Base-by-base conservation (phyloP, 441 rosid species). In the Monsonia emarginata region DNA sequence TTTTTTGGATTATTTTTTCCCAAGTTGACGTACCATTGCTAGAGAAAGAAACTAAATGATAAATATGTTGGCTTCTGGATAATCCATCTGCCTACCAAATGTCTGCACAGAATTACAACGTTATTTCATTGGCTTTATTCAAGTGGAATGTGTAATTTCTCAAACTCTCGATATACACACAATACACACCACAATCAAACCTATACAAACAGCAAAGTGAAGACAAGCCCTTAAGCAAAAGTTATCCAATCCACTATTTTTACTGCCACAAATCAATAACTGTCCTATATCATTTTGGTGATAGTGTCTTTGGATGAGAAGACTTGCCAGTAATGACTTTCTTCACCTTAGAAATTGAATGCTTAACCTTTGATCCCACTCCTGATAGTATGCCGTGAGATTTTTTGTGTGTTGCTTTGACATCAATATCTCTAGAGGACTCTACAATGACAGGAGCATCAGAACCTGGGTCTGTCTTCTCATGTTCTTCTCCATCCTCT, bases 301-400 rank as follows among this genome's bases (percentile, higher is more conserved):
- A 79, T 16, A 72, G 75, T 61, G 85, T 76, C 80, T 89, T 92
- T 22, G 94, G 32, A 65, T 83, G 87, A 69, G 93, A 85, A 66
- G 98, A 90, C 75, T 88, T 89, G 0, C 98, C 90, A 1, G 82
- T 86, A 52, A 94, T 86, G 64, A 83, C 98, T 71, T 94, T 94
- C 87, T 82, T 94, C 42, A 94, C 97, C 76, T 89, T 94, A 42
- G 91, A 86, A 76, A 90, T 87, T 2, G 98, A 90, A 68, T 87
- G 88, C 76, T 93, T 93, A 26, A 93, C 97, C 78, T 86, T 88
- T 66, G 97, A 93, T 58, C 96, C 87, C 18, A 93, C 93, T 1
- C 91, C 93, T 61, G 96, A 85, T 61, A 94, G 83, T 75, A 94
- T 83, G 67, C 72, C 82, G 25, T 87, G 89, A 34, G 95, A 85